These are phyloP conservation scores for Mitragyna speciosa DNA, from an alignment of 257 asterid genomes.

Conservation along the genomic window DNA sequence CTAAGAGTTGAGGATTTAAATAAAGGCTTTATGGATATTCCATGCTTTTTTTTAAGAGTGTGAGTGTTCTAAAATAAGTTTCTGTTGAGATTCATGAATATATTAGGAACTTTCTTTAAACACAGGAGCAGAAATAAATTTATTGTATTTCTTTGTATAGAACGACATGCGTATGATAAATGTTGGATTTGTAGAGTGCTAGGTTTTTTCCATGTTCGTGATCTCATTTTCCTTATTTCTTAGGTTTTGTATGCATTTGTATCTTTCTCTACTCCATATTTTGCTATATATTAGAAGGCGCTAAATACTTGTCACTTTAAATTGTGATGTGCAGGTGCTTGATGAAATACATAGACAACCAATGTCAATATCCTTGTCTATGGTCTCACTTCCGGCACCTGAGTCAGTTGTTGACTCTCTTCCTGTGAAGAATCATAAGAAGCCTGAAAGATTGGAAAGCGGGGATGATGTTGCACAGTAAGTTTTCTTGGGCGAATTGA, in stretches of 20 bases:
- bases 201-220: background rate
- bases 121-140: background rate
- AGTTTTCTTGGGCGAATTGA: too few relatives aligned
- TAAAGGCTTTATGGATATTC: background rate
- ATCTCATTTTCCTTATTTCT: background rate
- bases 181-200: background rate
- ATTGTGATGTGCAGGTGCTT: conserved; percentile 55
- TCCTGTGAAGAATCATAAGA: conserved; percentile 63
- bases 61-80: background rate
- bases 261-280: background rate
- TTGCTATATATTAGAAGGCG: background rate
- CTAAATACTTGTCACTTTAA: background rate
- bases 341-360: conserved; percentile 96
- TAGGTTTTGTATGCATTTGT: background rate
- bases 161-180: background rate
- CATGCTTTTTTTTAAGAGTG: background rate
- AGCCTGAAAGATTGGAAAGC: conserved; percentile 40
- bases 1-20: background rate
- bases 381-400: conserved; percentile 82
- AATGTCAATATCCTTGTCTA: conserved; percentile 64
- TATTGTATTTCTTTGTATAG: background rate
- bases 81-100: background rate
- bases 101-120: background rate
- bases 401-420: conserved; percentile 86
- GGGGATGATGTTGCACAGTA: conserved; percentile 62